These are phyloP conservation scores for Gelatoporia subvermispora DNA, from an alignment of 768 basidiomycete genomes.

Conservation along the genomic window DNA sequence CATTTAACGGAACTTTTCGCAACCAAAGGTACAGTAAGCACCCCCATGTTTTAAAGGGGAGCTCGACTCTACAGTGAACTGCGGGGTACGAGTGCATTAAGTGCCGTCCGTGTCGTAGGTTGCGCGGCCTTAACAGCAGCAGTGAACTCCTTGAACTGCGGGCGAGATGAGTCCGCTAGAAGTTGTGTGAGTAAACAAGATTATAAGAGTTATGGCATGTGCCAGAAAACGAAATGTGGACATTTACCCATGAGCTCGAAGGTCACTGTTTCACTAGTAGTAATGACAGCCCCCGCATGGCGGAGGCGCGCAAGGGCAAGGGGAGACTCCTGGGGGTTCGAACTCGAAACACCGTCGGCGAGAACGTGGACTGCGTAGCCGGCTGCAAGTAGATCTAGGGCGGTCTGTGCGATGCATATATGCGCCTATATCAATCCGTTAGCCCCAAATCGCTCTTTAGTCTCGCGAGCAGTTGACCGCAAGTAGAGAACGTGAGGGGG, in stretches of 20 bases:
- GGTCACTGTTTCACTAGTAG: constrained; percentile 75
- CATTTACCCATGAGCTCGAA: constrained; percentile 69
- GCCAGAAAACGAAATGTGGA: constrained; percentile 2
- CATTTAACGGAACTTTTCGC: too few species aligned
- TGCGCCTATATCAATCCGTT: too few species aligned
- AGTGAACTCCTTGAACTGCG: constrained; percentile 70
- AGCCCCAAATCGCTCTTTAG: too few species aligned
- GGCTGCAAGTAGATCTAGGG: constrained; percentile 55
- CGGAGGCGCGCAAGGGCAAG: constrained; percentile 67
- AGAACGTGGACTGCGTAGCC: constrained; percentile 61
- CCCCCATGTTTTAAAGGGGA: too few species aligned
- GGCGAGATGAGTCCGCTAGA: constrained; percentile 53
- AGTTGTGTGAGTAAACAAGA: constrained; percentile 2
- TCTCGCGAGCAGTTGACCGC: too few species aligned
- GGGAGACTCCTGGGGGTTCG: constrained; percentile 75
- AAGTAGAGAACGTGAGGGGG: neutral
- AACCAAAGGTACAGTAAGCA: too few species aligned
- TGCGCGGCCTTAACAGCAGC: constrained; percentile 75
- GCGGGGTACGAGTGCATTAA: constrained; percentile 27
- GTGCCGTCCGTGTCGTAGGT: constrained; percentile 43
- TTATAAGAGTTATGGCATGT: constrained; percentile 4
- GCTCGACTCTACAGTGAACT: neutral
- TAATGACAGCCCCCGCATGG: constrained; percentile 68
- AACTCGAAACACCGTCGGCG: constrained; percentile 82
- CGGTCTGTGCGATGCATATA: constrained; percentile 84